Evolutionary conservation across 208 protist genomes (phyloP).

Genomic region (Trypanosoma avium): DNA sequence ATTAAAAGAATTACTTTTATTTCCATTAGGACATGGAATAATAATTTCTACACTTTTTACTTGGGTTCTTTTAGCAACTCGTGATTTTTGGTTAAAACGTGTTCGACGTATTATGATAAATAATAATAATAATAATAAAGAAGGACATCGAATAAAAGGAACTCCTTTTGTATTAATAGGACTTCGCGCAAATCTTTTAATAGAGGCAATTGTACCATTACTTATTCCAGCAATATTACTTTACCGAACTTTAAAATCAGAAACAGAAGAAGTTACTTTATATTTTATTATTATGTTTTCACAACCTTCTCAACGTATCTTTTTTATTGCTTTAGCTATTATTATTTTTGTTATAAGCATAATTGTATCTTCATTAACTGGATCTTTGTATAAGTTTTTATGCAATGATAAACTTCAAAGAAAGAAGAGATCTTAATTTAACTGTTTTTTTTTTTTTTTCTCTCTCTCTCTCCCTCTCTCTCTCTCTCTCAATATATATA

Average conservation of each 20-base stretch:
- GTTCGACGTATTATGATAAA: not conserved
- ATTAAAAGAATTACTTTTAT: constrained; percentile 9
- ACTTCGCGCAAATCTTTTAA: constrained; percentile 20
- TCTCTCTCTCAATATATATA: not conserved
- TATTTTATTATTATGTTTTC: constrained; percentile 16
- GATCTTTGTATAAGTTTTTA: constrained; percentile 10
- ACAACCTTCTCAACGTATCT: constrained; percentile 18
- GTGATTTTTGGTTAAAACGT: constrained; percentile 12
- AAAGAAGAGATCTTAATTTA: constrained; percentile 18
- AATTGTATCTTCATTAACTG: constrained; percentile 11
- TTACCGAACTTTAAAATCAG: not conserved
- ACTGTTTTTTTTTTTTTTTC: constrained; percentile 7
- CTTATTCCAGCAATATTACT: constrained; percentile 14
- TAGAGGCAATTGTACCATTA: constrained; percentile 14
- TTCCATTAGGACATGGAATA: constrained; percentile 9
- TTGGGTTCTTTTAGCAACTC: constrained; percentile 19
- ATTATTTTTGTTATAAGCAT: constrained; percentile 5
- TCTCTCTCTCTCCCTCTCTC: not conserved
- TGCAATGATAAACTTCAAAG: not conserved
- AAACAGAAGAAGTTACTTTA: not conserved
- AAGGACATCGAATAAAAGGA: not conserved
- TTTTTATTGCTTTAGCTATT: not conserved
- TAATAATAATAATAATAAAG: too few species aligned
- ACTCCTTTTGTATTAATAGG: constrained; percentile 3
- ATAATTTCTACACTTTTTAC: not conserved